Base-by-base conservation (phyloP, 1,284 basidiomycete genomes). In the Heliocybe sulcata region DNA sequence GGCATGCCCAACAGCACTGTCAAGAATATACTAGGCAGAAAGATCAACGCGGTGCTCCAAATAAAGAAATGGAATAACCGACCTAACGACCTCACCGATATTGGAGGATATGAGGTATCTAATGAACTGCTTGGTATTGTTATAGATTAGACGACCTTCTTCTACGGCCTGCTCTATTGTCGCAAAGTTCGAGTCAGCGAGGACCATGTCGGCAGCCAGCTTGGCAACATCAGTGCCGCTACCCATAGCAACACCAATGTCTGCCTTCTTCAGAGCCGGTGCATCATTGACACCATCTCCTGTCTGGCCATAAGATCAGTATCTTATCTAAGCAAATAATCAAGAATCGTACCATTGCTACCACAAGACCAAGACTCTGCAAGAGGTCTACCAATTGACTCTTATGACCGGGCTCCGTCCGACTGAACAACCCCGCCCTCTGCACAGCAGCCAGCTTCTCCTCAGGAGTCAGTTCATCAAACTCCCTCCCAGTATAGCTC, bases 171-270 rank as follows among this genome's bases (percentile, higher is more conserved):
- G 81, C 63, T 97, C 88, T 68, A 99, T 97, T 1, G 97, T 98
- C 6, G 94, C 81, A 66, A 92, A 92, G 71, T 92, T 92, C 12
- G 87, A 90, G 67, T 92, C 89, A 2, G 92, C 90, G 49, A 95
- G 82, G 35, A 95, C 91, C 91, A 94, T 96, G 70, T 99, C 96
- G 22, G 95, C 94, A 10, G 97, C 97, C 60, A 98, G 80, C 72
- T 98, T 98, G 57, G 97, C 96, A 26, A 99, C 97, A 67, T 99
- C 97, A 0, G 96, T 99, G 52, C 96, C 97, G 59, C 90, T 93
- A 50, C 96, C 96, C 96, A 99, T 98, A n/a, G 94, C 91, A 55
- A 99, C 91, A 65, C 96, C 96, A 63, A 99, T 98, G 65, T 98
- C 95, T 16, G 96, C 96, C 77, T 91, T 95, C 71, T 97, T 97